These are phyloP conservation scores for Sordaria brevicollis DNA, from an alignment of 495 filamentous ascomycete species.

Conservation along the genomic window DNA sequence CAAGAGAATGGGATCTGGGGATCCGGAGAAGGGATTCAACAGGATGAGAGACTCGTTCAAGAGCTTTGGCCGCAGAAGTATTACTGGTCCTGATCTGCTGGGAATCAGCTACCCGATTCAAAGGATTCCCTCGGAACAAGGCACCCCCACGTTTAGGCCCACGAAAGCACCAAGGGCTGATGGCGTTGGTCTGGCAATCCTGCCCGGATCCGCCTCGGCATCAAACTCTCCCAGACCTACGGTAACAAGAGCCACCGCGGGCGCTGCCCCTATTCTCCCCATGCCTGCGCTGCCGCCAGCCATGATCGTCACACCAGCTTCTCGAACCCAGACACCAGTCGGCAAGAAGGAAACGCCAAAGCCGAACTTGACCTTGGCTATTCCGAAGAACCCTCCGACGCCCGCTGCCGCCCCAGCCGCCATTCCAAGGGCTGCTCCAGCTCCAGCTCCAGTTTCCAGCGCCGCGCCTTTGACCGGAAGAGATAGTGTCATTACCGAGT, in stretches of 20 bases:
- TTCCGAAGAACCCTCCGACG: slow-evolving; percentile 10
- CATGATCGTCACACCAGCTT: slow-evolving; percentile 10
- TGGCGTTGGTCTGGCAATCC: slow-evolving; percentile 34
- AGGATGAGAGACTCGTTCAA: slow-evolving; percentile 24
- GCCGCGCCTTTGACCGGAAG: slow-evolving; percentile 9
- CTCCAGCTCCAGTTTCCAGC: slow-evolving; percentile 4
- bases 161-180: slow-evolving; percentile 15
- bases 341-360: slow-evolving; percentile 16
- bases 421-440: background rate
- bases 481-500: slow-evolving; percentile 35
- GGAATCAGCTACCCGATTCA: slow-evolving; percentile 25
- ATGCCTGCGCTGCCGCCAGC: background rate
- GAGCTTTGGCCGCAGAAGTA: slow-evolving; percentile 12
- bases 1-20: slow-evolving; percentile 16
- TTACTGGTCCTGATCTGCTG: background rate
- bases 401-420: slow-evolving; percentile 1
- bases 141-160: slow-evolving; percentile 5
- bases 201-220: slow-evolving; percentile 13
- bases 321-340: slow-evolving; percentile 9
- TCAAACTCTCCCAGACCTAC: background rate
- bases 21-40: slow-evolving; percentile 28
- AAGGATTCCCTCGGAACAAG: slow-evolving; percentile 7
- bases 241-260: background rate
- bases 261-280: background rate
- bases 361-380: slow-evolving; percentile 23